phyloP scores from a whole-genome alignment of 169 alveolate genomes.

The Ophryocystis elektroscirrha region DNA sequence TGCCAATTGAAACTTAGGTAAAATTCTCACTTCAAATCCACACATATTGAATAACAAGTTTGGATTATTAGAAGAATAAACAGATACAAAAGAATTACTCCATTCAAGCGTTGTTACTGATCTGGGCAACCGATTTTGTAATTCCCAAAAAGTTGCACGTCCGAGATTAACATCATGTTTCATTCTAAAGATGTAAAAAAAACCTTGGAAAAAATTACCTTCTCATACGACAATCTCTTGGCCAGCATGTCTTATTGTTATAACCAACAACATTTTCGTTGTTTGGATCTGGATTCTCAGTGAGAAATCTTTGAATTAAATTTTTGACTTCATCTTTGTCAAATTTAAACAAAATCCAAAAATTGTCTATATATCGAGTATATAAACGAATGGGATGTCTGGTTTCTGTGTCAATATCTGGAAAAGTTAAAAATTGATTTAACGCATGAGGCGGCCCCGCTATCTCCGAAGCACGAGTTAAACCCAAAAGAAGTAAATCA shows the following conservation, averaged over 20 bases:
- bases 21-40: slow-evolving; percentile 90
- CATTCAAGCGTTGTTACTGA: slow-evolving; percentile 81
- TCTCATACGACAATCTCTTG: slow-evolving; percentile 98
- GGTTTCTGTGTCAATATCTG: slow-evolving; percentile 74
- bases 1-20: slow-evolving; percentile 62
- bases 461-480: slow-evolving; percentile 89
- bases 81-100: slow-evolving; percentile 87
- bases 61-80: slow-evolving; percentile 94
- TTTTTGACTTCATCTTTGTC: slow-evolving; percentile 81
- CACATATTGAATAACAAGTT: slow-evolving; percentile 87
- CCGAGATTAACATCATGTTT: slow-evolving; percentile 92
- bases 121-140: slow-evolving; percentile 94
- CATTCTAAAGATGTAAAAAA: not conserved
- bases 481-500: slow-evolving; percentile 68
- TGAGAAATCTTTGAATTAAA: slow-evolving; percentile 76
- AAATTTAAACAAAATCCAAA: slow-evolving; percentile 65
- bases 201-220: slow-evolving; percentile 34
- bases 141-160: slow-evolving; percentile 98
- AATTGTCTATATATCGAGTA: slow-evolving; percentile 47
- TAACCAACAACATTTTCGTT: slow-evolving; percentile 96
- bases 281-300: slow-evolving; percentile 99
- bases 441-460: slow-evolving; percentile 98
- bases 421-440: slow-evolving; percentile 72
- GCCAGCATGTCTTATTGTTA: slow-evolving; percentile 98
- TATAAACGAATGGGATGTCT: slow-evolving; percentile 92